Conservation (phyloP, 441 rosid genomes). For the Isatis lusitanica region DNA sequence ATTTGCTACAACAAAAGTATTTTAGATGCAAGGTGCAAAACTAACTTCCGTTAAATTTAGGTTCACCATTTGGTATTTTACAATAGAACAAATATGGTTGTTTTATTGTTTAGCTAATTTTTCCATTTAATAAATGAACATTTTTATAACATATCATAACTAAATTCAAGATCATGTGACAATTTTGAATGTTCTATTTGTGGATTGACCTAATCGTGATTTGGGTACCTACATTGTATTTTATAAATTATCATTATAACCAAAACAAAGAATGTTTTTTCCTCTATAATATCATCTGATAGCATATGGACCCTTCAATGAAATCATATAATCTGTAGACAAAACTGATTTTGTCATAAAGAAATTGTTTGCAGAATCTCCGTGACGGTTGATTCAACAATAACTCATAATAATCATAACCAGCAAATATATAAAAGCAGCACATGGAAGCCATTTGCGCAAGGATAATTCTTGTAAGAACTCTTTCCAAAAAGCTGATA, state of each 20-base stretch:
- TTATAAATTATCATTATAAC: not conserved
- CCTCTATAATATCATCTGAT: not conserved
- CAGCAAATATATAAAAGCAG: constrained; percentile 28
- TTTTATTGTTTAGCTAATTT: not conserved
- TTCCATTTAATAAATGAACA: not conserved
- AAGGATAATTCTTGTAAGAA: constrained; percentile 24
- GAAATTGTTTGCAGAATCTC: constrained; percentile 23
- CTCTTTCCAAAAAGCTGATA: constrained; percentile 27
- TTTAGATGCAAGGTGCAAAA: not conserved
- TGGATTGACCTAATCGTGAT: not conserved
- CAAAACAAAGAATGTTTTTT: constrained; percentile 1
- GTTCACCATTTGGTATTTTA: not conserved
- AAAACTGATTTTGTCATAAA: constrained; percentile 26
- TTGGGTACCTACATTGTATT: not conserved
- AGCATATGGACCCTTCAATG: constrained; percentile 5
- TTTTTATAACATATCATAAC: not conserved
- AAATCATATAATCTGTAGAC: constrained; percentile 6
- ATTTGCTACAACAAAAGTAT: not conserved
- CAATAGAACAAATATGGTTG: not conserved
- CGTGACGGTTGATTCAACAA: constrained; percentile 23
- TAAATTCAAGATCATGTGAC: not conserved
- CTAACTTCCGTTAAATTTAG: not conserved
- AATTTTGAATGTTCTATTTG: not conserved
- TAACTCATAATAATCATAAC: constrained; percentile 17
- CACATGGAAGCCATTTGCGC: constrained; percentile 38